Evolutionary conservation across 1,139 yeast species (phyloP), one percentile per base, ranked within the genome.

Genomic region (Hyphopichia khmerensis): DNA sequence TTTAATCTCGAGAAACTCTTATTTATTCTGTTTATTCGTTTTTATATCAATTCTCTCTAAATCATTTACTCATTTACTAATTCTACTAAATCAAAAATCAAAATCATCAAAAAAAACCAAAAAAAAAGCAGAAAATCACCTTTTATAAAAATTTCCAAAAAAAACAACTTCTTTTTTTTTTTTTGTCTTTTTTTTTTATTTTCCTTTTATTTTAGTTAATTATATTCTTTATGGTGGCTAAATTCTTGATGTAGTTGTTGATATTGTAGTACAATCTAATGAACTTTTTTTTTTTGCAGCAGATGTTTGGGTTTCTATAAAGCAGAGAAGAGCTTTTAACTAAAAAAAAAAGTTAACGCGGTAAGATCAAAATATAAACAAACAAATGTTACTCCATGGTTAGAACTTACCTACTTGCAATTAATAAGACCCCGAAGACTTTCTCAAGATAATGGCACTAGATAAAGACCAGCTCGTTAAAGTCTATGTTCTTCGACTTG

Each of bases 401-500:
- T n/a, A n/a, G n/a, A n/a, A n/a, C n/a, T n/a, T n/a, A n/a, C n/a
- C n/a, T n/a, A n/a, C n/a, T n/a, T n/a, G n/a, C n/a, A n/a, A n/a
- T n/a, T n/a, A n/a, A n/a, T n/a, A 21, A 21, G 24, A 21, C 24
- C 24, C 24, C 24, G 33, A 11, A 33, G 24, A 14, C 27, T n/a
- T n/a, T n/a, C n/a, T n/a, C n/a, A n/a, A n/a, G n/a, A n/a, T n/a
- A n/a, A 63, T 63, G 69, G 58, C 59, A 17, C 58, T 68, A 41
- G 70, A 65, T 48, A 55, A 62, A 36, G 52, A 56, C 40, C 76
- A 69, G 47, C 56, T 69, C 39, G 56, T 69, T 21, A 60, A 55
- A 50, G 53, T 69, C 16, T 72, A 73, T 45, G 50, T 67, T 32
- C 62, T 61, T 33, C 56, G 78, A 27, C 56, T 74, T 33, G 75